Evolutionary conservation across 768 basidiomycete species (phyloP), one percentile per base, ranked within the genome.

Genomic region (Lentinula lateritia): DNA sequence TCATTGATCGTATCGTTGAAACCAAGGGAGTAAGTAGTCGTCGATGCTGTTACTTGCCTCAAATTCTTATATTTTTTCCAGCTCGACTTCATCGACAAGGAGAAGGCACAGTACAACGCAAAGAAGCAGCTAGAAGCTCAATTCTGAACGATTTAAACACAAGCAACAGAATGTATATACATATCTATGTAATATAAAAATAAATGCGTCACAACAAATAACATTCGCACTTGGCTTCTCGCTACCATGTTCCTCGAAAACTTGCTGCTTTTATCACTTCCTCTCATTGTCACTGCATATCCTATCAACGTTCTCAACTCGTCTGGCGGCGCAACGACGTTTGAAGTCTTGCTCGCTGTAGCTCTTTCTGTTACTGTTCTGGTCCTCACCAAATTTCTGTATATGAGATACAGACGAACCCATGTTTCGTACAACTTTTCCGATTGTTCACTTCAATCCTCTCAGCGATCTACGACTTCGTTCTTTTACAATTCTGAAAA

Each of bases 11-110:
- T 57, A 50, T 79, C 13, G 63, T 80, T 35, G 84, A 86, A 72
- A 79, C 80, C 65, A 83, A 78, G 66, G 84, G 83, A 28, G 78
- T 79, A 69, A 57, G 78, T 65, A 9, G n/a, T n/a, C 16, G 8
- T 38, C 16, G 46, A 32, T 32, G 18, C 16, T 41, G 16, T 39
- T 42, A 43, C 1, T 10, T 23, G 23, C 42, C 63, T 39, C 41
- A 34, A 34, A 42, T 38, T 6, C 28, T 28, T 28, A 28, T 28
- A 28, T 9, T 28, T 0, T 20, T n/a, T 42, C 7, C 52, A 76
- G 73, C 78, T 83, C 34, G 79, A 84, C 69, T 76, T 69, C 38
- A 15, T 83, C 43, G 81, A 84, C 66, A 68, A 52, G 38, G 65
- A 75, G 68, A 78, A 74, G 68, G 78, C 77, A 23, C 80, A 82